Conservation (phyloP, 2,329 filamentous ascomycete species). For the Talaromyces sp. region DNA sequence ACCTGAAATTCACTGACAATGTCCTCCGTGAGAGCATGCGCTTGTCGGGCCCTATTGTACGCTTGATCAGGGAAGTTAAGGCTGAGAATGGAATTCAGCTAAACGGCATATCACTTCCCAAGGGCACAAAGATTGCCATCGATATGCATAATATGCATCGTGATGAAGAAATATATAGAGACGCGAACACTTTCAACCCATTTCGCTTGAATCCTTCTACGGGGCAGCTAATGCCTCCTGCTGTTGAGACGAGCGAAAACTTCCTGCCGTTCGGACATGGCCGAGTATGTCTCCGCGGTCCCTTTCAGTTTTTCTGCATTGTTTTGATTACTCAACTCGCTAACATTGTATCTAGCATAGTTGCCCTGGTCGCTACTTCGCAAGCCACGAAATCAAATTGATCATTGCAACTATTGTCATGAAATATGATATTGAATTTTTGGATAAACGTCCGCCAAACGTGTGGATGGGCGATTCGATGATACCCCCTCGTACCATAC, state of each 20-base stretch:
- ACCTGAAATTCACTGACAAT: background rate
- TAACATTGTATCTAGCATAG: too few relatives aligned
- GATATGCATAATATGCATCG: constrained; percentile 1
- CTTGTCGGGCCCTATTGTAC: background rate
- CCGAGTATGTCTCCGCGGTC: background rate
- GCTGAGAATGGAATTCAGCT: background rate
- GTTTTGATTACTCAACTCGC: too few relatives aligned
- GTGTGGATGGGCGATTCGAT: too few relatives aligned
- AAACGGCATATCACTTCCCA: background rate
- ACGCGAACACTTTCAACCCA: background rate
- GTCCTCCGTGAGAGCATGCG: constrained; percentile 3
- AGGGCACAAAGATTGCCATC: background rate
- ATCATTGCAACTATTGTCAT: too few relatives aligned
- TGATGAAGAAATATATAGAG: background rate
- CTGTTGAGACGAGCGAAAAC: background rate
- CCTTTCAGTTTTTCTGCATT: too few relatives aligned
- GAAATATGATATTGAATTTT: too few relatives aligned
- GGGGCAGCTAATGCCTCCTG: background rate
- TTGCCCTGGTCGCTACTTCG: too few relatives aligned
- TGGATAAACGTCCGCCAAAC: too few relatives aligned
- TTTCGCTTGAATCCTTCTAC: background rate
- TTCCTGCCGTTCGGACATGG: background rate
- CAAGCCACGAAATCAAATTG: too few relatives aligned
- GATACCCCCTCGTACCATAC: too few relatives aligned
- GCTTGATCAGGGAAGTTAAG: background rate